Evolutionary conservation across 352 stramenopile species (phyloP), one percentile per base, ranked within the genome.

Genomic region (Globisporangium canariense): DNA sequence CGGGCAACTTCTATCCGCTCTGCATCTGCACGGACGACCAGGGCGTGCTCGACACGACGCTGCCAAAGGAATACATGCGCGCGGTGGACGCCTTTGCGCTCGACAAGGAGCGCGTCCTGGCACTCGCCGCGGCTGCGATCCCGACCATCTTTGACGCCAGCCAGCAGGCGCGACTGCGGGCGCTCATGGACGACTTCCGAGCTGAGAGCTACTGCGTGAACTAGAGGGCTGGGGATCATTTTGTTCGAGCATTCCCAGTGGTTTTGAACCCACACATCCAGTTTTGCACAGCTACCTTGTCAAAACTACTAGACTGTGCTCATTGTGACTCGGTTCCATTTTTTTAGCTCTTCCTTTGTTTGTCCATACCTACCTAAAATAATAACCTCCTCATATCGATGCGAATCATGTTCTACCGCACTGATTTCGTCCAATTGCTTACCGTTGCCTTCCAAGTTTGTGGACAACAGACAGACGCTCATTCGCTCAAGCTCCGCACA

Each of bases 21-120:
- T 91, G 83, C 62, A 76, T 98, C 14, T 97, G 89, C 68, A 98
- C 95, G 4, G 95, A 98, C 66, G 95, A 98, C 76, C 79, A 89
- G 32, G 94, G 95, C 38, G 85, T 98, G 14, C 90, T 98, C 54
- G 78, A 87, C 64, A 98, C 93, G 2, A 92, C 86, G 53, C 65
- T 96, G 18, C 93, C 91, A 4, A 84, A 76, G 43, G 95, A 98
- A 72, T 93, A 96, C 43, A 68, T 91, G 40, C 79, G 96, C 16
- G 78, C 94, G 0, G 80, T 78, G 0, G 72, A 79, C 34, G 87
- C 90, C 20, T 97, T 96, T 65, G 63, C 67, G 14, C 75, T 98
- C 28, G 73, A 69, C 30, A 65, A 79, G n/a, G 34, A 30, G 10
- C 71, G 73, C 13, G 70, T 93, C 46, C 49, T 73, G 46, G 72